These are phyloP conservation scores for Phragmites australis DNA, from an alignment of 176 grass and related monocot genomes.

Conservation along the genomic window DNA sequence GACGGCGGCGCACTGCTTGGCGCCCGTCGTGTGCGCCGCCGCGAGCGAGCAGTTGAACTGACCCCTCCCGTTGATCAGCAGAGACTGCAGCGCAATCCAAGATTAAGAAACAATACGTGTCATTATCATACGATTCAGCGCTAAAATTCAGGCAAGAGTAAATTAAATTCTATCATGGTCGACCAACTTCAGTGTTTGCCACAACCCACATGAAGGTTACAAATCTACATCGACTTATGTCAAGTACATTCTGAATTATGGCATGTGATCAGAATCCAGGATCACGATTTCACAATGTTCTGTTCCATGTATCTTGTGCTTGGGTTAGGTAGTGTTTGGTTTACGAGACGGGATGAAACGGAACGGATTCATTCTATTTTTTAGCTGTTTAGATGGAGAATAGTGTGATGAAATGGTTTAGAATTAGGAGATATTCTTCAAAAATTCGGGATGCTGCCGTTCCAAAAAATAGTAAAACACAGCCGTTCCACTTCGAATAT, in stretches of 20 bases:
- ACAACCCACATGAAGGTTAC: neutral
- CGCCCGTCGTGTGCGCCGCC: slow-evolving; percentile 38
- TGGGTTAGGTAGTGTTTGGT: too few relatives aligned
- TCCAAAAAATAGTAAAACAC: too few relatives aligned
- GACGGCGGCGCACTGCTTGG: slow-evolving; percentile 43
- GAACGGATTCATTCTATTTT: too few relatives aligned
- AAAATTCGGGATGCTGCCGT: too few relatives aligned
- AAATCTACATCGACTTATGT: neutral
- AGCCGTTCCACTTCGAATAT: too few relatives aligned
- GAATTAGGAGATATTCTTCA: too few relatives aligned
- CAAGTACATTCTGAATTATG: neutral
- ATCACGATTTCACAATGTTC: neutral
- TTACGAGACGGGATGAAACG: too few relatives aligned
- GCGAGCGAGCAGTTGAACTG: slow-evolving; percentile 81
- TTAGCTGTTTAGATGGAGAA: too few relatives aligned
- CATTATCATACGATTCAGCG: neutral
- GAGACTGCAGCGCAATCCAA: slow-evolving; percentile 46
- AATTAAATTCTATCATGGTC: neutral
- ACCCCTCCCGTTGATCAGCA: slow-evolving; percentile 84
- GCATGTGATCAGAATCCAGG: neutral
- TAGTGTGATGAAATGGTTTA: too few relatives aligned
- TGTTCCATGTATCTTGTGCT: neutral
- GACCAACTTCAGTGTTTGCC: neutral
- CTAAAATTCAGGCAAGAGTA: neutral
- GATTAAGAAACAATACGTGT: neutral